phyloP scores from a whole-genome alignment of 1,284 basidiomycete genomes.

The Inonotus hispidus region DNA sequence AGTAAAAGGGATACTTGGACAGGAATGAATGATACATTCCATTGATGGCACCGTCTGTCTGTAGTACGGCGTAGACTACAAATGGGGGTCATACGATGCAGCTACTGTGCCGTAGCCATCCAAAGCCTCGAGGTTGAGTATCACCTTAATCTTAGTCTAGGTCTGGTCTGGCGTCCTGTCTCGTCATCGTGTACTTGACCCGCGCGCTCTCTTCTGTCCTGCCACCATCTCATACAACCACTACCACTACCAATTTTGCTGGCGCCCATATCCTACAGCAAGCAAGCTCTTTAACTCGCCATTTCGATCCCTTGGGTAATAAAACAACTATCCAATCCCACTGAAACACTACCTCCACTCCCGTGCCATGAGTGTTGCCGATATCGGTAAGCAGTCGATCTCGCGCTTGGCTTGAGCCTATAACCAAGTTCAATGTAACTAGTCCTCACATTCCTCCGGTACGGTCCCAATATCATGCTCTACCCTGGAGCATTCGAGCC shows the following conservation, averaged over 20 bases:
- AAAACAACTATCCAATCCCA: no score
- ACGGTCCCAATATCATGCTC: conserved; percentile 18
- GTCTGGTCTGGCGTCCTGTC: background rate
- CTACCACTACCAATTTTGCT: background rate
- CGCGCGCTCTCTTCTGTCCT: background rate
- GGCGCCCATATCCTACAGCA: background rate
- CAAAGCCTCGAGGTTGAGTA: conserved; percentile 1
- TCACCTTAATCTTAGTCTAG: background rate
- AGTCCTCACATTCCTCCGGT: conserved; percentile 15
- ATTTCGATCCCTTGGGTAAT: no score
- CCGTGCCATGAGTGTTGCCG: conserved; percentile 7
- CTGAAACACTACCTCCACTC: background rate
- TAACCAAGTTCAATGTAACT: background rate
- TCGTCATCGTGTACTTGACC: background rate
- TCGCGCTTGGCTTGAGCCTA: background rate
- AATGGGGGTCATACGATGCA: conserved; percentile 2
- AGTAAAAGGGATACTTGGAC: background rate
- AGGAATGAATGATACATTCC: background rate
- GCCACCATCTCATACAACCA: background rate
- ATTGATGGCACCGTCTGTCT: background rate
- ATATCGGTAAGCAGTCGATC: conserved; percentile 7
- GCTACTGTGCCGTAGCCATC: background rate
- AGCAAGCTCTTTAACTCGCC: background rate
- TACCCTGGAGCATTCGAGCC: conserved; percentile 19
- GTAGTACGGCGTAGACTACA: background rate